A percentile compares a stretch with the other conserved stretches of the same genome.
Evolutionary conservation across 768 basidiomycete genomes (phyloP).

Genomic region (Serpula lacrymans): DNA sequence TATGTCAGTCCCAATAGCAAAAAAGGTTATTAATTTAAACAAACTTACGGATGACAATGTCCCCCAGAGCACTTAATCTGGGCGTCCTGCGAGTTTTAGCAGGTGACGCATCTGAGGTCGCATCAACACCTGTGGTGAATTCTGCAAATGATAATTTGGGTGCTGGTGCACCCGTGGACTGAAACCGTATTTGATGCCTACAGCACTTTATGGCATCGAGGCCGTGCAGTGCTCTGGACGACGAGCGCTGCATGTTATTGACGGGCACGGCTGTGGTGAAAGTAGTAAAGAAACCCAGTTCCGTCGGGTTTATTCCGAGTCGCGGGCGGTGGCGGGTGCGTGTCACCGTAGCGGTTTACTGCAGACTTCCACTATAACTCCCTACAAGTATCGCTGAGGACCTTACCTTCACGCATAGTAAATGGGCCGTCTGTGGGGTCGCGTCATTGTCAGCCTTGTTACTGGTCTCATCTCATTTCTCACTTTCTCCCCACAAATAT

Average conservation of each 20-base stretch:
- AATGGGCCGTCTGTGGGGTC: constrained; percentile 51
- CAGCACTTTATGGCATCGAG: not conserved
- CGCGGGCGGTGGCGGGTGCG: no score
- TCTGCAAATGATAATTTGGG: not conserved
- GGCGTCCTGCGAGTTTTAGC: constrained; percentile 4
- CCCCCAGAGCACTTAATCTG: constrained; percentile 15
- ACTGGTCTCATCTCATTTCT: constrained; percentile 81
- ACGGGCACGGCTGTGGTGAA: not conserved
- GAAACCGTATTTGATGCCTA: not conserved
- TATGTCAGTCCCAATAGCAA: not conserved
- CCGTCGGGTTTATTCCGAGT: constrained; percentile 17
- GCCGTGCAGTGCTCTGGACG: constrained; percentile 2
- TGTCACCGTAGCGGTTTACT: no score
- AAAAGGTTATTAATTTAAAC: not conserved
- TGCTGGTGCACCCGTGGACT: constrained; percentile 2
- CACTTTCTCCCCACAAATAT: constrained; percentile 84
- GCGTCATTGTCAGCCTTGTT: constrained; percentile 65
- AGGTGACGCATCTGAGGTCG: not conserved
- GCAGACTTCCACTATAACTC: no score
- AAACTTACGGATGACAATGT: constrained; percentile 20
- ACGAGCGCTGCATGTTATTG: constrained; percentile 9
- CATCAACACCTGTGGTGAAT: not conserved
- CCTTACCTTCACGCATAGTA: not conserved
- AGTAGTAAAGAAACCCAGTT: constrained; percentile 2
- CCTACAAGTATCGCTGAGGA: no score